Conservation (phyloP, 495 filamentous ascomycete species). For the Podospora comata region DNA sequence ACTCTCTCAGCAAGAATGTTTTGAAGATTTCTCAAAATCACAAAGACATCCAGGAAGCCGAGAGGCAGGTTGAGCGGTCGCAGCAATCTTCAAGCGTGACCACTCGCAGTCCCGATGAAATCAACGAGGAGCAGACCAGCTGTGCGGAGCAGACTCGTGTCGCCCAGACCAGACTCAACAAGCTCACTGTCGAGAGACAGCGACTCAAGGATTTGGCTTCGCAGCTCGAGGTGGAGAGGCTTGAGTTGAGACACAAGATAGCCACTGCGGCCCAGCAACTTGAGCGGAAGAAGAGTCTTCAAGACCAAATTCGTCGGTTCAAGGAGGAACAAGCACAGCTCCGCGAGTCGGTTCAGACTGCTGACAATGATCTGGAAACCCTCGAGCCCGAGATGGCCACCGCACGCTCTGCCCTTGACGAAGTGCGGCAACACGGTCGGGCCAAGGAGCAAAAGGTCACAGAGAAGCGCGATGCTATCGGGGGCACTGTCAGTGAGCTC, state of each 20-base stretch:
- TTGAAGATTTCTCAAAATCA: slow-evolving; percentile 68
- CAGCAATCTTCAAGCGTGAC: slow-evolving; percentile 65
- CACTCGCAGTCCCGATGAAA: slow-evolving; percentile 71
- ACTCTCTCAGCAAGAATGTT: slow-evolving; percentile 71
- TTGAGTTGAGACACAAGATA: slow-evolving; percentile 66
- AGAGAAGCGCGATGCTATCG: slow-evolving; percentile 65
- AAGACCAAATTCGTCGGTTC: slow-evolving; percentile 66
- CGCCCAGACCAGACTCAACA: slow-evolving; percentile 59
- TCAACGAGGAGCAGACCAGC: slow-evolving; percentile 68
- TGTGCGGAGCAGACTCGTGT: slow-evolving; percentile 63
- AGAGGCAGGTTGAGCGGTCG: slow-evolving; percentile 65
- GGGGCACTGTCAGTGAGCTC: slow-evolving; percentile 71
- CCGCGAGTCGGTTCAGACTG: slow-evolving; percentile 59
- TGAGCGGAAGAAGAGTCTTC: slow-evolving; percentile 68
- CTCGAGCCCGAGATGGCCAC: slow-evolving; percentile 71
- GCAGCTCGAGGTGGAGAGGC: slow-evolving; percentile 65
- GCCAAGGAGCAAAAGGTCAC: slow-evolving; percentile 70
- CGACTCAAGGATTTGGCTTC: slow-evolving; percentile 62
- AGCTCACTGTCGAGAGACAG: slow-evolving; percentile 67
- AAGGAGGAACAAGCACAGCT: slow-evolving; percentile 64
- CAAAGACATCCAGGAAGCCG: slow-evolving; percentile 65
- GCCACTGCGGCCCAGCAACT: slow-evolving; percentile 66
- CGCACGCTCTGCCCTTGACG: slow-evolving; percentile 69
- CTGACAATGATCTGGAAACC: slow-evolving; percentile 65
- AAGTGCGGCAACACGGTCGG: slow-evolving; percentile 67